A percentile compares a stretch with the other conserved stretches of the same genome.
phyloP scores from a whole-genome alignment of 345 rosid species.

The Hypericum androsaemum region DNA sequence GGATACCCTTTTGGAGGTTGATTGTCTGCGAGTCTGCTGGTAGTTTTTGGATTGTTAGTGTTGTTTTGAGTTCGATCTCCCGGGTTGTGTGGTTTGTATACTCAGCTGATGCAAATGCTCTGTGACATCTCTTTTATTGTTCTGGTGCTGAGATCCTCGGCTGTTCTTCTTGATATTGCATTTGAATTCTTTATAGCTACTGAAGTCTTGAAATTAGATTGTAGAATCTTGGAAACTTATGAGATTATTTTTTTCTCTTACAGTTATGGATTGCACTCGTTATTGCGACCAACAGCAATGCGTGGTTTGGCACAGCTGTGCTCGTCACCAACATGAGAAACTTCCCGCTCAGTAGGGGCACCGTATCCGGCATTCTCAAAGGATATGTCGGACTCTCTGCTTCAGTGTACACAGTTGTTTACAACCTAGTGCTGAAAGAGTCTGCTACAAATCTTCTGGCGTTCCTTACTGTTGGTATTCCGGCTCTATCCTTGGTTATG shows the following conservation, averaged over 20 bases:
- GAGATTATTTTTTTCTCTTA: slow-evolving; percentile 7
- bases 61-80: too few relatives aligned
- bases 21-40: too few relatives aligned
- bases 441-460: slow-evolving; percentile 58
- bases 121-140: too few relatives aligned
- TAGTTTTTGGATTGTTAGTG: too few relatives aligned
- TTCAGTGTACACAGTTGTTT: slow-evolving; percentile 65
- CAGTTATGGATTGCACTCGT: slow-evolving; percentile 75
- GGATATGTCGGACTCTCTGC: slow-evolving; percentile 80
- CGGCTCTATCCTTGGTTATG: slow-evolving; percentile 51
- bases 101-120: too few relatives aligned
- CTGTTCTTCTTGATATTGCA: too few relatives aligned
- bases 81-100: too few relatives aligned
- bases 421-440: slow-evolving; percentile 41
- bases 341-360: slow-evolving; percentile 73
- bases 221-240: neutral
- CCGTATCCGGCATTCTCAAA: slow-evolving; percentile 77
- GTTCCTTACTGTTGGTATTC: slow-evolving; percentile 66
- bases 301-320: slow-evolving; percentile 84
- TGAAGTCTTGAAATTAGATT: slow-evolving; percentile 1
- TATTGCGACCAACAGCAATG: slow-evolving; percentile 66
- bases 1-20: too few relatives aligned
- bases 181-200: neutral
- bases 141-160: too few relatives aligned
- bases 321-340: slow-evolving; percentile 92